Evolutionary conservation across 73 alveolate species (phyloP).

Genomic region (Breviolum minutum): DNA sequence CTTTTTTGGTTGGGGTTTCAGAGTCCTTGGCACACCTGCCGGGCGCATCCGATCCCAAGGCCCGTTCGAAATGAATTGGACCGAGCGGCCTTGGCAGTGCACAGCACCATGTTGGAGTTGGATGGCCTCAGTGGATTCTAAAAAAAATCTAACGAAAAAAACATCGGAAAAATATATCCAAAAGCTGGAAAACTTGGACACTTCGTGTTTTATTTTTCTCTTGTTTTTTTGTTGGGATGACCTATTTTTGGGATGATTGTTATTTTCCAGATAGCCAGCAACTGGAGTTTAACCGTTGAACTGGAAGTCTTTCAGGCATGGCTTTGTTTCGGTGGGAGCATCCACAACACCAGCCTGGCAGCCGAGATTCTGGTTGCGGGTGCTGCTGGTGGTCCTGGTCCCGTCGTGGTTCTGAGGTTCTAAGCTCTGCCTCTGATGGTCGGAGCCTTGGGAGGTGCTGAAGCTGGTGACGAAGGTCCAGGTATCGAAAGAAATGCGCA

Average conservation of each 20-base stretch:
- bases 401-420: neutral
- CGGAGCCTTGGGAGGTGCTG: neutral
- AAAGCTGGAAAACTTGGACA: too few species aligned
- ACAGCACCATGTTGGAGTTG: constrained; percentile 76
- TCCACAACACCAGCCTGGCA: neutral
- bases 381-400: neutral
- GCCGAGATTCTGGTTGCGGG: neutral
- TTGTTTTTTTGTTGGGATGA: too few species aligned
- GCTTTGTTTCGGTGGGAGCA: neutral
- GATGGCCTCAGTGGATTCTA: neutral
- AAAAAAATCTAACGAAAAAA: neutral
- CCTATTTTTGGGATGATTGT: too few species aligned
- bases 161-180: too few species aligned
- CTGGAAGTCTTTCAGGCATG: neutral
- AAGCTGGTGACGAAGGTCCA: too few species aligned
- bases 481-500: neutral
- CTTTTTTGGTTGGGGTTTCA: too few species aligned
- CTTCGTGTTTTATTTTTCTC: too few species aligned
- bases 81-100: constrained; percentile 94
- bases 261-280: too few species aligned
- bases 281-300: neutral
- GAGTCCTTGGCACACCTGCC: neutral
- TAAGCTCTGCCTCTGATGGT: constrained; percentile 18
- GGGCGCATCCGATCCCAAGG: neutral
- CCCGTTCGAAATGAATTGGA: constrained; percentile 71